Conservation (phyloP, 768 basidiomycete species). For the Suillus plorans region DNA sequence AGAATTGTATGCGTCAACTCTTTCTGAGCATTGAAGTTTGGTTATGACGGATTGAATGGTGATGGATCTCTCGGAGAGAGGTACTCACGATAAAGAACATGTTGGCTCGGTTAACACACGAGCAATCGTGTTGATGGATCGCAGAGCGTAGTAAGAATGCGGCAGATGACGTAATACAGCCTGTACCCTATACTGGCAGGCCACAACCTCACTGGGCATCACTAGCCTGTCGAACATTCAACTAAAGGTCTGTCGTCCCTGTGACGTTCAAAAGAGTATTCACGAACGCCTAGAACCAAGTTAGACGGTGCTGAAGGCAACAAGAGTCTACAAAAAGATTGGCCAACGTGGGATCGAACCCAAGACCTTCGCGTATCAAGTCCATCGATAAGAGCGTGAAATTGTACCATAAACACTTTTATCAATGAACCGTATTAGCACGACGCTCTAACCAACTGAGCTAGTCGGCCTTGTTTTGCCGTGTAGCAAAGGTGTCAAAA, state of each 20-base stretch:
- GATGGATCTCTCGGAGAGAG: background rate
- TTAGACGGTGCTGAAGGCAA: too few species aligned
- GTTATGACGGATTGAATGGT: background rate
- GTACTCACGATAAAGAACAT: conserved; percentile 76
- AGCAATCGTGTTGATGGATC: background rate
- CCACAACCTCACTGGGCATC: too few species aligned
- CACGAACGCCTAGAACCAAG: too few species aligned
- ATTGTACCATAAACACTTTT: background rate
- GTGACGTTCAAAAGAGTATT: too few species aligned
- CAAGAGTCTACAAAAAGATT: conserved; percentile 16
- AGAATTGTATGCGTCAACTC: conserved; percentile 97
- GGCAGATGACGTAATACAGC: background rate
- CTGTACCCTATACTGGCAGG: too few species aligned
- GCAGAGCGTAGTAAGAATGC: background rate
- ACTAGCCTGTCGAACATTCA: too few species aligned
- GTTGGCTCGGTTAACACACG: conserved; percentile 4
- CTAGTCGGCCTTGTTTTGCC: conserved; percentile 62
- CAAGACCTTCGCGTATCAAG: conserved; percentile 59
- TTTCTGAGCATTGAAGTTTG: conserved; percentile 55
- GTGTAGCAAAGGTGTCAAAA: background rate
- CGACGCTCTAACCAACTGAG: conserved; percentile 94
- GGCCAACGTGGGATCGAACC: conserved; percentile 71
- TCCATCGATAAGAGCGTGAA: background rate
- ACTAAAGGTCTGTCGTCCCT: too few species aligned
- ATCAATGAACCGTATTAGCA: conserved; percentile 46